phyloP scores from a whole-genome alignment of 805 yeast genomes.

The Pichia kluyveri region DNA sequence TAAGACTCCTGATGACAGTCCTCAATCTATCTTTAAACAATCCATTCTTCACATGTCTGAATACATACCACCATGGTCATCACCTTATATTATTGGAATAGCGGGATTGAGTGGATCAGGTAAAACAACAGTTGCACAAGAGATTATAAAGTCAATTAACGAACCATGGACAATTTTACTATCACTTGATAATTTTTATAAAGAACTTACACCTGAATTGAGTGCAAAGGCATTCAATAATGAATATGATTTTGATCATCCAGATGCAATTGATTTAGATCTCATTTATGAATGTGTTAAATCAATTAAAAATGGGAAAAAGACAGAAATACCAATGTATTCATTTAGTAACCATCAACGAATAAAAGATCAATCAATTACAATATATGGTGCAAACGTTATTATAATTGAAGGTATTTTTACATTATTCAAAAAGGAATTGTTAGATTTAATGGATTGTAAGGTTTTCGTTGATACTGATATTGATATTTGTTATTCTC shows the following conservation, averaged over 20 bases:
- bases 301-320: constrained; percentile 61
- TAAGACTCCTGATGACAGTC: too few species aligned
- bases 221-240: constrained; percentile 53
- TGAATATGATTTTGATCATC: constrained; percentile 81
- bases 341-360: constrained; percentile 57
- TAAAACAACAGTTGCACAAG: constrained; percentile 83
- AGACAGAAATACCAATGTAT: constrained; percentile 58
- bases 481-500: constrained; percentile 81
- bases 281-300: constrained; percentile 52
- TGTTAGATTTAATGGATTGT: constrained; percentile 70
- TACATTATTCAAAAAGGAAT: constrained; percentile 62
- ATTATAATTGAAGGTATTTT: constrained; percentile 88
- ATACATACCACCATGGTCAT: constrained; percentile 81
- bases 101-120: constrained; percentile 90
- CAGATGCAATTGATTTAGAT: constrained; percentile 78
- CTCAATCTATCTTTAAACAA: too few species aligned
- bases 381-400: constrained; percentile 90
- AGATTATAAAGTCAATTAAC: constrained; percentile 64
- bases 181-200: constrained; percentile 87
- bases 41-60: neutral
- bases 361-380: constrained; percentile 48
- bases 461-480: constrained; percentile 92
- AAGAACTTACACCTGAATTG: constrained; percentile 57
- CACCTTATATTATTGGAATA: constrained; percentile 79
- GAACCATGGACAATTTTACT: constrained; percentile 92